Evolutionary conservation across 192 early-diverging fungal genomes (phyloP).

Genomic region (Podila clonocystis): DNA sequence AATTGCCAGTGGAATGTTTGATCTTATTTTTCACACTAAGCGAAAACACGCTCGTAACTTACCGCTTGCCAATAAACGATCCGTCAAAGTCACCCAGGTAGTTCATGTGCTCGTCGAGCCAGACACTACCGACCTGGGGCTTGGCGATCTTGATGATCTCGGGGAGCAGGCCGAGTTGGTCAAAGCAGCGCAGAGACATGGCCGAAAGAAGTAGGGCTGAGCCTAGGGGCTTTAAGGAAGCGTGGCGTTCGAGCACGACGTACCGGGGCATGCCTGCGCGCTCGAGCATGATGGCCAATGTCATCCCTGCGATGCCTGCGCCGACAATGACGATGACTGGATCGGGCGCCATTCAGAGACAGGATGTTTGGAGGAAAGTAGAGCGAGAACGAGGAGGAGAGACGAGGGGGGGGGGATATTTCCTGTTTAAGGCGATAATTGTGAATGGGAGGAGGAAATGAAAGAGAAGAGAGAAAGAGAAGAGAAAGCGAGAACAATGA

Average conservation of each 20-base stretch:
- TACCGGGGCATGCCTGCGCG: slow-evolving; percentile 29
- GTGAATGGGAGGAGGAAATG: too few species aligned
- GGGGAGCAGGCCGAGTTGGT: slow-evolving; percentile 17
- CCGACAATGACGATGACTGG: slow-evolving; percentile 32
- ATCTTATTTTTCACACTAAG: too few species aligned
- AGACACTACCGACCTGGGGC: slow-evolving; percentile 19
- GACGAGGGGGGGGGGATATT: not conserved
- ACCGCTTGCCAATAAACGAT: slow-evolving; percentile 33
- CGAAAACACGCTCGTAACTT: not conserved
- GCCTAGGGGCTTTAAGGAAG: slow-evolving; percentile 11
- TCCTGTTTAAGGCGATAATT: slow-evolving; percentile 18
- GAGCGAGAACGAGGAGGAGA: not conserved
- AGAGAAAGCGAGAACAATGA: slow-evolving; percentile 20
- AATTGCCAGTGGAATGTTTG: too few species aligned
- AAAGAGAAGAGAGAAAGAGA: not conserved
- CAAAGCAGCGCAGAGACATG: slow-evolving; percentile 31
- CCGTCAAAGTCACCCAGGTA: slow-evolving; percentile 15
- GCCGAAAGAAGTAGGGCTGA: slow-evolving; percentile 13
- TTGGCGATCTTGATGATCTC: slow-evolving; percentile 30
- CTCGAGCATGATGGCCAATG: slow-evolving; percentile 31
- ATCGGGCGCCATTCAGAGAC: slow-evolving; percentile 22
- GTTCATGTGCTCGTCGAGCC: slow-evolving; percentile 24
- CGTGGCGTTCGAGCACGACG: slow-evolving; percentile 14
- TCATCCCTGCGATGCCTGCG: slow-evolving; percentile 25
- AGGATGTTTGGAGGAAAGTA: not conserved